These are phyloP conservation scores for Lipomyces mesembrius DNA, from an alignment of 805 yeast species.

Conservation along the genomic window DNA sequence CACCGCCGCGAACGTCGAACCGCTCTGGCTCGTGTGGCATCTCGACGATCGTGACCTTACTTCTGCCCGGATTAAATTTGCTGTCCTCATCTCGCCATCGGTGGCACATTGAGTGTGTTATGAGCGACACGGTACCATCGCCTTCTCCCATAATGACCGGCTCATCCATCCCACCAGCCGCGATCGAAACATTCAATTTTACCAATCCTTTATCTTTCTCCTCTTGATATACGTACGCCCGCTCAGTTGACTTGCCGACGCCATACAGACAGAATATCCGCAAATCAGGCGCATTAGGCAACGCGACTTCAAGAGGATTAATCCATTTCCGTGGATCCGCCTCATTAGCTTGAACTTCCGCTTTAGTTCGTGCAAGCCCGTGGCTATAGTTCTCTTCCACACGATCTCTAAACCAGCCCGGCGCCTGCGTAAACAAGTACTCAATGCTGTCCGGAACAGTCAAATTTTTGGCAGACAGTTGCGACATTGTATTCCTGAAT, in stretches of 20 bases:
- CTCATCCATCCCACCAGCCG: slow-evolving; percentile 48
- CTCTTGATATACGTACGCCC: slow-evolving; percentile 85
- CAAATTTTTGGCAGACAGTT: slow-evolving; percentile 55
- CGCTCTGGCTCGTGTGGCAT: slow-evolving; percentile 91
- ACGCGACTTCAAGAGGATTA: slow-evolving; percentile 90
- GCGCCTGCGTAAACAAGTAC: slow-evolving; percentile 64
- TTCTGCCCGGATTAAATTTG: slow-evolving; percentile 77
- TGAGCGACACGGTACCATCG: slow-evolving; percentile 89
- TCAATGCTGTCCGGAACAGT: slow-evolving; percentile 74
- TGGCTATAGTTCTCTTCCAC: slow-evolving; percentile 73
- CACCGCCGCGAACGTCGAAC: slow-evolving; percentile 95
- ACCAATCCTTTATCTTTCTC: slow-evolving; percentile 58
- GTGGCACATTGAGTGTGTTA: slow-evolving; percentile 90
- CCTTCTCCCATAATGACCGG: slow-evolving; percentile 89
- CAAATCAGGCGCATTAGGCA: slow-evolving; percentile 94
- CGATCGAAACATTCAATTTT: slow-evolving; percentile 72
- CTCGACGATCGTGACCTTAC: slow-evolving; percentile 80
- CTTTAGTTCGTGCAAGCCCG: slow-evolving; percentile 67
- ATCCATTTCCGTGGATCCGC: slow-evolving; percentile 81
- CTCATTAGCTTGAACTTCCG: slow-evolving; percentile 68
- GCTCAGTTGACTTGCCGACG: slow-evolving; percentile 94
- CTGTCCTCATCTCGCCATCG: slow-evolving; percentile 73
- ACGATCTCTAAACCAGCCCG: slow-evolving; percentile 74
- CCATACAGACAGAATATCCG: slow-evolving; percentile 90
- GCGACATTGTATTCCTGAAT: slow-evolving; percentile 56